Percentiles rank a stretch among this genome's conserved stretches.
phyloP scores from a whole-genome alignment of 2,329 filamentous ascomycete genomes.

The Mycosphaerella arachidis region DNA sequence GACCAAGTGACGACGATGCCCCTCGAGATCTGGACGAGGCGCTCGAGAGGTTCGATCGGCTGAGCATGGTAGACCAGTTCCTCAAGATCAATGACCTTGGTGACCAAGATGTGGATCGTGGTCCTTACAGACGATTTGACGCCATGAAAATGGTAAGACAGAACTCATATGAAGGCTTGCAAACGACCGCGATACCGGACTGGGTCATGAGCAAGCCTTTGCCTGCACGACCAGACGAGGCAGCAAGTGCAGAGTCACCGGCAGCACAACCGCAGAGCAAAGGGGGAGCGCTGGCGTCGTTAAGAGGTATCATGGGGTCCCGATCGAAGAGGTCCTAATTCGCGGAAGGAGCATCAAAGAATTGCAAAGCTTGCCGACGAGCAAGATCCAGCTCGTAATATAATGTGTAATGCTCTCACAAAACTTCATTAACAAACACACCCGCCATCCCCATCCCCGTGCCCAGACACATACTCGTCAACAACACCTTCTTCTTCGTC shows the following conservation, averaged over 20 bases:
- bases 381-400: neutral
- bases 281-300: neutral
- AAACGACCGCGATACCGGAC: neutral
- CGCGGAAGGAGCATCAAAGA: neutral
- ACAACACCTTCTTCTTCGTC: slow-evolving; percentile 66
- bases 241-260: neutral
- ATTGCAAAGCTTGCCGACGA: neutral
- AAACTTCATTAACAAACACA: slow-evolving; percentile 42
- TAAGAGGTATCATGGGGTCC: neutral
- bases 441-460: slow-evolving; percentile 40
- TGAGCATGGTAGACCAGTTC: neutral
- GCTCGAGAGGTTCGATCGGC: neutral
- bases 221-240: neutral
- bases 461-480: slow-evolving; percentile 75
- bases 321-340: neutral
- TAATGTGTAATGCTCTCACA: neutral
- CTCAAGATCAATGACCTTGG: neutral
- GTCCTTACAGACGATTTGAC: neutral
- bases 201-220: slow-evolving; percentile 3
- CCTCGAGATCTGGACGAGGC: neutral
- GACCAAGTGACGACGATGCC: neutral
- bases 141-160: neutral
- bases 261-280: neutral
- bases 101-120: neutral
- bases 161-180: neutral